Conservation (phyloP, 768 basidiomycete species). For the Naematelia encephala region DNA sequence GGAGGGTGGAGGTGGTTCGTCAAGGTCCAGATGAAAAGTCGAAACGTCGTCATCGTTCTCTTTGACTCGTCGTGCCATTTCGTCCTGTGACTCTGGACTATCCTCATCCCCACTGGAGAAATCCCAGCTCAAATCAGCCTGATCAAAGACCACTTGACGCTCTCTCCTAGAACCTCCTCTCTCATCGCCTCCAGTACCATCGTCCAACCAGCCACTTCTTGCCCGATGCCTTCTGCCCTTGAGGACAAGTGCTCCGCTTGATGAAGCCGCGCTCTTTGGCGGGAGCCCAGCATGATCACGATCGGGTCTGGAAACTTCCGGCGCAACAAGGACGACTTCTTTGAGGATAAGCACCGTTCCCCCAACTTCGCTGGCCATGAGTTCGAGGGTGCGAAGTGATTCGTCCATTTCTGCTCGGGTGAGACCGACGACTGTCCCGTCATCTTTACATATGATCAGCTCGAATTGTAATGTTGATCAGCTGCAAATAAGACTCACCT, state of each 20-base stretch:
- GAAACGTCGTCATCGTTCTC: conserved; percentile 15
- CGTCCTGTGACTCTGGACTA: not conserved
- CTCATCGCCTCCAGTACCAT: not conserved
- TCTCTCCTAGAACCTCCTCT: conserved; percentile 1
- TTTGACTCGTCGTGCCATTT: not conserved
- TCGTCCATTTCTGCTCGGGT: conserved; percentile 66
- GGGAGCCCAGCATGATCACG: not conserved
- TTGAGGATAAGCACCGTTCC: conserved; percentile 87
- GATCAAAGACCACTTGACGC: not conserved
- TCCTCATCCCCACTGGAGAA: not conserved
- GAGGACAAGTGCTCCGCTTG: conserved; percentile 1
- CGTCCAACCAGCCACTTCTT: conserved; percentile 5
- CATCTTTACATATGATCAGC: conserved; percentile 56
- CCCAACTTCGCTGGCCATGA: conserved; percentile 92
- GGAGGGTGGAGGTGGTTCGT: not conserved
- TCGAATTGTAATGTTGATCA: not conserved
- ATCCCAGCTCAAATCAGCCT: not conserved
- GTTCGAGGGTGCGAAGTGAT: conserved; percentile 79
- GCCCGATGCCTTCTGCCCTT: conserved; percentile 7
- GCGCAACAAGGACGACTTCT: conserved; percentile 57
- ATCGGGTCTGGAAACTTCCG: not conserved
- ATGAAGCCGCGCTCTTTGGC: not conserved
- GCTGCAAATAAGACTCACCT: conserved; percentile 33
- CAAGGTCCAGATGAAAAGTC: conserved; percentile 24
- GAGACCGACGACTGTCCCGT: conserved; percentile 80